Evolutionary conservation across 2,329 filamentous ascomycete genomes (phyloP).

Genomic region (Erysiphe pulchra): DNA sequence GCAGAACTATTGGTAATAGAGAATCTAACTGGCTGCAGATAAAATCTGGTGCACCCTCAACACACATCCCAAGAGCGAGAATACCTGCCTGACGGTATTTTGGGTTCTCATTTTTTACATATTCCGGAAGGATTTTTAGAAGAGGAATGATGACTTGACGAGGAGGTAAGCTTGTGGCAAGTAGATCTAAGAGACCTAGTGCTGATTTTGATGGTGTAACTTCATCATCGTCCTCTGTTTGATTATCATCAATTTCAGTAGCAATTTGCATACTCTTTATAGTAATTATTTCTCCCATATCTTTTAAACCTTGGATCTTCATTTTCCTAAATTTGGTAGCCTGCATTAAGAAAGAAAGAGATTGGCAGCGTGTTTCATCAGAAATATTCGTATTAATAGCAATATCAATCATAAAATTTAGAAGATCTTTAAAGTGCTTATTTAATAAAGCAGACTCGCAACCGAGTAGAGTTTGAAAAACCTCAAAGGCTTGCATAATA

Average conservation of each 20-base stretch:
- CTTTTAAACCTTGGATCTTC: constrained; percentile 75
- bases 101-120: constrained; percentile 48
- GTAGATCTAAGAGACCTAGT: constrained; percentile 66
- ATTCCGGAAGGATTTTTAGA: constrained; percentile 61
- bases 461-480: constrained; percentile 83
- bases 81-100: constrained; percentile 76
- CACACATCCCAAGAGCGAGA: constrained; percentile 73
- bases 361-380: constrained; percentile 70
- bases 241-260: constrained; percentile 61
- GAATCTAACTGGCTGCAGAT: constrained; percentile 75
- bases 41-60: constrained; percentile 92
- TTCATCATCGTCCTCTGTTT: constrained; percentile 27
- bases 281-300: constrained; percentile 66
- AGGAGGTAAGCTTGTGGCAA: constrained; percentile 69
- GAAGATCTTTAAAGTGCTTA: constrained; percentile 66
- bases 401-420: constrained; percentile 84
- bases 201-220: constrained; percentile 66
- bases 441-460: constrained; percentile 70
- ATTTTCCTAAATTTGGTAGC: constrained; percentile 77
- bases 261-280: constrained; percentile 71
- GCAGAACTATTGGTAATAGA: constrained; percentile 64
- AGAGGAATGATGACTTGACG: constrained; percentile 86
- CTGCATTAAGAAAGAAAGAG: constrained; percentile 83
- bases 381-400: constrained; percentile 50
- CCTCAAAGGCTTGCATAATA: constrained; percentile 76